These are phyloP conservation scores for Paracoccidioides lutzii DNA, from an alignment of 2,329 filamentous ascomycete genomes.

Conservation along the genomic window DNA sequence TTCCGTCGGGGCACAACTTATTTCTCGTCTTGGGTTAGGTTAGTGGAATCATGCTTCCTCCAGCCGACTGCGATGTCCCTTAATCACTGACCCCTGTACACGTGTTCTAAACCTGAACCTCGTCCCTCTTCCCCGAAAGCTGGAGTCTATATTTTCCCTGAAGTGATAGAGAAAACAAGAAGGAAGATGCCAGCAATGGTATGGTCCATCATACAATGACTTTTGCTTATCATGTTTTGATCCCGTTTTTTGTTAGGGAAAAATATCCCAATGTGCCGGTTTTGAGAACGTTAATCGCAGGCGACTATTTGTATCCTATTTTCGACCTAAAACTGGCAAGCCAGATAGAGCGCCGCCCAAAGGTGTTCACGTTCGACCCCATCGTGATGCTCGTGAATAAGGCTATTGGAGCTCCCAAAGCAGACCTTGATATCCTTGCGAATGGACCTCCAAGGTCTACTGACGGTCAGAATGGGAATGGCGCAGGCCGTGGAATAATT, in stretches of 20 bases:
- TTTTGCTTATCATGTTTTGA: neutral
- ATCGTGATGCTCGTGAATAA: slow-evolving; percentile 8
- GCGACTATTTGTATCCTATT: slow-evolving; percentile 13
- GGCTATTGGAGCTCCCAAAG: slow-evolving; percentile 11
- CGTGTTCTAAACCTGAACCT: too few species aligned
- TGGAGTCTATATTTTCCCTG: too few species aligned
- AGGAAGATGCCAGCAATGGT: neutral
- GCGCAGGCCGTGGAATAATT: slow-evolving; percentile 9
- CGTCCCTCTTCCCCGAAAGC: too few species aligned
- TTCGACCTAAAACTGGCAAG: slow-evolving; percentile 14
- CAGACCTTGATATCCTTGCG: slow-evolving; percentile 11
- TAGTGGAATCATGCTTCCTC: neutral
- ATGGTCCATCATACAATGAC: neutral
- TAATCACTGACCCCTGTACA: neutral
- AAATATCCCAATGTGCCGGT: slow-evolving; percentile 5
- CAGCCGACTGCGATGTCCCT: too few species aligned
- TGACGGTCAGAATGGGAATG: slow-evolving; percentile 1
- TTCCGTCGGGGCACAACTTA: neutral
- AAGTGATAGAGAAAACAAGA: neutral
- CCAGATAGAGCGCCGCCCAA: slow-evolving; percentile 12
- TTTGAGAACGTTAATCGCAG: slow-evolving; percentile 7
- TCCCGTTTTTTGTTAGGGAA: neutral
- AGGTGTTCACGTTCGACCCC: slow-evolving; percentile 12
- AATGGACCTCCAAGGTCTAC: slow-evolving; percentile 8
- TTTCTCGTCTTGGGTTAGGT: neutral